Conservation (phyloP, 805 yeast genomes). For the Cyberlindnera japonica region DNA sequence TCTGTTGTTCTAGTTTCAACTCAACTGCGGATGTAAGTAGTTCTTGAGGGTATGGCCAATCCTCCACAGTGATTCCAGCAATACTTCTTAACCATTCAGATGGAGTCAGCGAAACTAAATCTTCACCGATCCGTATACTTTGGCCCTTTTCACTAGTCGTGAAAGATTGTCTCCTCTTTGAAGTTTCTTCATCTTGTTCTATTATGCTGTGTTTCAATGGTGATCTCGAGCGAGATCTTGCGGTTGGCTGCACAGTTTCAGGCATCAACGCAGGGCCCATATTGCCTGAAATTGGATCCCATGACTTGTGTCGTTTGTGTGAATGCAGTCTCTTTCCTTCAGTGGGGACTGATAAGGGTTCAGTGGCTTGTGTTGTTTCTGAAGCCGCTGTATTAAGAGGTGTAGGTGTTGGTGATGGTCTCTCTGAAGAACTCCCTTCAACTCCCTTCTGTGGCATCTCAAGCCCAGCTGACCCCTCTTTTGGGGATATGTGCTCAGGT, state of each 20-base stretch:
- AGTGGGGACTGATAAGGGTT: too few species aligned
- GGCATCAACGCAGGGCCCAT: too few species aligned
- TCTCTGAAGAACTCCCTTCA: background rate
- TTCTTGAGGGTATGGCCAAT: constrained; percentile 39
- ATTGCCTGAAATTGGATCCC: constrained; percentile 11
- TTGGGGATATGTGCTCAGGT: background rate
- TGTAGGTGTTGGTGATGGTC: too few species aligned
- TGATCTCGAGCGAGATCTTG: constrained; percentile 4
- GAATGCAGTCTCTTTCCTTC: too few species aligned
- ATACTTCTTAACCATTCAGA: constrained; percentile 7
- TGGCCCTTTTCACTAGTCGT: background rate
- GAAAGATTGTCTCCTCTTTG: background rate
- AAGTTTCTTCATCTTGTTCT: background rate
- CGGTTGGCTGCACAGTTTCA: too few species aligned
- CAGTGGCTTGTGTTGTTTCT: too few species aligned
- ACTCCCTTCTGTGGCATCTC: background rate
- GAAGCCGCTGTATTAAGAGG: too few species aligned
- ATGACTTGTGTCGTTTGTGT: constrained; percentile 19
- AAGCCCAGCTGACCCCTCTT: background rate
- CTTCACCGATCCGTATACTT: background rate
- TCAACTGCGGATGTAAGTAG: constrained; percentile 33
- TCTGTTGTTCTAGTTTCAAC: constrained; percentile 38
- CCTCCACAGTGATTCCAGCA: constrained; percentile 11
- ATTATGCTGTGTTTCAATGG: constrained; percentile 1
- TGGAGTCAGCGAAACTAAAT: background rate